Conservation (phyloP, 257 asterid species). For the Nemophila menziesii region DNA sequence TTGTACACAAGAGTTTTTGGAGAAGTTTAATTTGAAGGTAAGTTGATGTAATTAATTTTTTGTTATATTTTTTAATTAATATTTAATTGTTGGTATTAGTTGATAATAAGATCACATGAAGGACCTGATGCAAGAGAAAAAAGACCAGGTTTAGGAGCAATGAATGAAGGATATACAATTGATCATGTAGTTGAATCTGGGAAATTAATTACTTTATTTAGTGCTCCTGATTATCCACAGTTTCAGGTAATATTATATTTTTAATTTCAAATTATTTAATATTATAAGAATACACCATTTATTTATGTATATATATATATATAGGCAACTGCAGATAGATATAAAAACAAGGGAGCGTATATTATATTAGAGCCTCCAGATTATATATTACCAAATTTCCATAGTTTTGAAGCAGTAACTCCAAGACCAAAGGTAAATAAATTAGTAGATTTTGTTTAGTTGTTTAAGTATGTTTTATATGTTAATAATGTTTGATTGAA, state of each 20-base stretch:
- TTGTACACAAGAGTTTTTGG: slow-evolving; percentile 83
- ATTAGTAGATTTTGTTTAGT: too few relatives aligned
- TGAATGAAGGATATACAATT: slow-evolving; percentile 77
- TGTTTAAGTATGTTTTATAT: not conserved
- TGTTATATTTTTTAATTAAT: not conserved
- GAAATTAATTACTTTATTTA: slow-evolving; percentile 77
- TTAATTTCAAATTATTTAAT: too few relatives aligned
- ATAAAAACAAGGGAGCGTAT: slow-evolving; percentile 85
- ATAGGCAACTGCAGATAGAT: slow-evolving; percentile 87
- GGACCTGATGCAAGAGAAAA: slow-evolving; percentile 99
- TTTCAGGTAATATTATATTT: slow-evolving; percentile 57
- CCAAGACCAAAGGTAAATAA: slow-evolving; percentile 78
- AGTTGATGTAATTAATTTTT: slow-evolving; percentile 34
- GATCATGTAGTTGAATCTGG: slow-evolving; percentile 87
- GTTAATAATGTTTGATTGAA: not conserved
- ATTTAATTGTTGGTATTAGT: slow-evolving; percentile 18
- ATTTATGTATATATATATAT: not conserved
- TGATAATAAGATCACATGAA: slow-evolving; percentile 95
- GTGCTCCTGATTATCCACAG: slow-evolving; percentile 99
- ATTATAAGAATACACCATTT: not conserved
- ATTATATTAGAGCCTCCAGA: slow-evolving; percentile 71
- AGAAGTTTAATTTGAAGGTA: slow-evolving; percentile 70
- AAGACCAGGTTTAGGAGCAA: slow-evolving; percentile 61
- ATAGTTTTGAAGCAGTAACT: slow-evolving; percentile 74
- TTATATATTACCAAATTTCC: slow-evolving; percentile 59